Base-by-base conservation (phyloP, 495 filamentous ascomycete species). In the Neurospora sp. region DNA sequence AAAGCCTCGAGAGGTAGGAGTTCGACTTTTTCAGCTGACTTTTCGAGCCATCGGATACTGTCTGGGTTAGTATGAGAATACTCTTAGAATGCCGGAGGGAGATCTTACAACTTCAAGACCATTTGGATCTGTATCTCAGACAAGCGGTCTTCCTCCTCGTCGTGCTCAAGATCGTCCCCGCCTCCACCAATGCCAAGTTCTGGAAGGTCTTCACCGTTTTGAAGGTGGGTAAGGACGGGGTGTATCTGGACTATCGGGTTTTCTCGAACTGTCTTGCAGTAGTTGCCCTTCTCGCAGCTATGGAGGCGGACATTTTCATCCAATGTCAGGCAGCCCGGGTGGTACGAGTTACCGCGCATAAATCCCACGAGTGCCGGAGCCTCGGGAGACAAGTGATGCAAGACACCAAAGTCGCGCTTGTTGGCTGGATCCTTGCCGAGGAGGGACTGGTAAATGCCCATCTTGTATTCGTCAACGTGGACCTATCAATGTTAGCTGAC, bases 401-500 rank as follows among this genome's bases (percentile, higher is more conserved):
- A 79, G 4, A 78, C 69, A 7, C 76, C 78, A 38, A 80, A 82
- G 53, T 12, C 27, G 4, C 53, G 53, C 42, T 76, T 75, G 41
- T 76, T 73, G 22, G 76, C 73, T 1, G 76, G 42, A 37, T 80
- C 73, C 71, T 79, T 83, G 2, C 75, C 80, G 0, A 80, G 75
- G 10, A 97, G 84, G 12, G 93, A 92, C 40, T 83, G 81, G 75
- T 95, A 98, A 1, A 97, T 85, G 1, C 84, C 78, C 76, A 88
- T 84, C 75, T 96, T 93, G 75, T 98, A 98, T 10, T 86, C 78
- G 80, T 96, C 94, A 37, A 97, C 85, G 73, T 98, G 94, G 9
- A 97, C 87, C 89, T 93, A 73, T 2, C 9, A 69, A 8, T 3
- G 41, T 76, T n/a, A 71, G 71, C 74, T 74, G 40, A 80, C 35